Base-by-base conservation (phyloP, 23 red algal genomes). In the Agarophyton chilense region DNA sequence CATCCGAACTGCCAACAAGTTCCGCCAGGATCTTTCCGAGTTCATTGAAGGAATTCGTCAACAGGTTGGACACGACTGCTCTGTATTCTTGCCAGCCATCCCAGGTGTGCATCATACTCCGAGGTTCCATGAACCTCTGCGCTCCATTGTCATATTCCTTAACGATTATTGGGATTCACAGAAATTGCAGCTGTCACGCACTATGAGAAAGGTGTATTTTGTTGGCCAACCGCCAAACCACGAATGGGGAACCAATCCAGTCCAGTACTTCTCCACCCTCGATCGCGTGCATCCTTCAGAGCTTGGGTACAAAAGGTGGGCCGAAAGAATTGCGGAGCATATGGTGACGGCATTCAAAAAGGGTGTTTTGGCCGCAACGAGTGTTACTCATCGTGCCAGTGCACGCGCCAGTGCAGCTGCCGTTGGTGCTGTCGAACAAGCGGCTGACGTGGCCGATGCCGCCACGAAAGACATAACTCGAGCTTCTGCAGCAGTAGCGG, bases 261-360 rank as follows among this genome's bases (percentile, higher is more conserved):
- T 70, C n/a, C 90, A 93, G 32, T 93, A 56, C 21, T 96, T 91
- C 58, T 86, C 64, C 26, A 73, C 65, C 18, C 79, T 91, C n/a
- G 94, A 96, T 67, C 67, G 94, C 12, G 79, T 96, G 32, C 94
- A 96, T 80, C 94, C 94, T 2, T 91, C 73, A 34, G 87, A 92
- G n/a, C 46, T 92, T 21, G 94, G 94, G 1, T 96, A 96, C 52
- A 50, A 82, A 17, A 42, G 65, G 8, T 96, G 94, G 94, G 94
- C 86, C 16, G 87, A 96, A 58, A 46, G 88, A 60, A 96, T 96
- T 92, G 90, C 90, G 42, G 79, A 78, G 26, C 79, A 93, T 24
- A 93, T 93, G 88, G 77, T 82, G 18, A 34, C 49, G 24, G 85
- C 85, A 10, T 89, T 89, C 56, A 39, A 55, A 57, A 89, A 89